Evolutionary conservation across 345 rosid species (phyloP), one percentile per base, ranked within the genome.

Genomic region (Populus simonii): DNA sequence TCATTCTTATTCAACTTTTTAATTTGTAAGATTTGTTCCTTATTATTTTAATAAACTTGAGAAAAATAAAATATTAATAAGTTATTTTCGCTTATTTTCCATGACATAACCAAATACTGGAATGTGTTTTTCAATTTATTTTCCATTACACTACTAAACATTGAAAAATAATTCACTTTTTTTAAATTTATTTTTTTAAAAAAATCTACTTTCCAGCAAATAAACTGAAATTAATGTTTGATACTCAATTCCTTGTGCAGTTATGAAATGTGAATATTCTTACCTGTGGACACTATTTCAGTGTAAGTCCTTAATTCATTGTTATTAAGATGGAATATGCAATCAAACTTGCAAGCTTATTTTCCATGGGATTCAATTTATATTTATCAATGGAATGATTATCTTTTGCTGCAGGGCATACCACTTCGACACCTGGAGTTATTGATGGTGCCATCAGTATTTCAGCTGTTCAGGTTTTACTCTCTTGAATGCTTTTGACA

Each of bases 401-500:
- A 1, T 17, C 7, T 51, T 51, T 17, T 51, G 22, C 18, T 51
- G 57, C 57, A 96, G 98, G 99, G 98, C 17, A 87, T 96, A 84
- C 94, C 89, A 71, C 74, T 96, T 76, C 92, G 97, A 2, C 33
- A 43, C 68, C 97, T 78, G 99, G 97, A 84, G 91, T 89, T 75
- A 79, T 96, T 31, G 97, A 96, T 70, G 98, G 99, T 73, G 98
- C 95, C 74, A 96, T 96, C 74, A 96, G 99, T 83, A 92, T 93
- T 66, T 96, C 99, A 1, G 97, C 98, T 79, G 90, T 92, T 80
- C 97, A 93, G 95, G 99, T 93, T 69, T 76, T 72, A 20, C 45
- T 62, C 18, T 41, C 36, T 29, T 9, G 66, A 18, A 23, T 66
- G 27, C 63, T 47, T 16, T 45, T 62, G 47, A 38, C 70, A 74